Evolutionary conservation across 2,329 filamentous ascomycete genomes (phyloP).

Genomic region (Podosphaera fusca): DNA sequence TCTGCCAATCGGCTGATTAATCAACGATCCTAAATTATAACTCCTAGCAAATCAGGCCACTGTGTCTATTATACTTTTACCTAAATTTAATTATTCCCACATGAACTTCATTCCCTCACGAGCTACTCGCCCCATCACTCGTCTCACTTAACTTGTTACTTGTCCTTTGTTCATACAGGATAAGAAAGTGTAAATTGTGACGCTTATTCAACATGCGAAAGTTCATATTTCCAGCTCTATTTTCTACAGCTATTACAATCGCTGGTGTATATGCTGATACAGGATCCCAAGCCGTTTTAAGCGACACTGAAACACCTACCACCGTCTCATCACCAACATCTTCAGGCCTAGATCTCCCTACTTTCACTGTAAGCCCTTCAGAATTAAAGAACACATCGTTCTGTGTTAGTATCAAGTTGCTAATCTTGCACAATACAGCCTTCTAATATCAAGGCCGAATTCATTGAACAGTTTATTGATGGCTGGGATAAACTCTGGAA

Average conservation of each 20-base stretch:
- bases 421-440: constrained; percentile 33
- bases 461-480: constrained; percentile 95
- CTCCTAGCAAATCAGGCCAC: not conserved
- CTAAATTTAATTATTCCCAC: not conserved
- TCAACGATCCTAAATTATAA: not conserved
- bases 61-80: not conserved
- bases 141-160: not conserved
- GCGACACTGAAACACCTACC: constrained; percentile 22
- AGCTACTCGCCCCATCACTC: not conserved
- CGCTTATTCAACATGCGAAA: constrained; percentile 43
- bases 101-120: not conserved
- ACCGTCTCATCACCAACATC: constrained; percentile 28
- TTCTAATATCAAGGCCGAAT: constrained; percentile 68
- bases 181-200: not conserved
- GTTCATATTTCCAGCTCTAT: constrained; percentile 49
- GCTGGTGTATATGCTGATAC: constrained; percentile 46
- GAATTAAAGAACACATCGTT: not conserved
- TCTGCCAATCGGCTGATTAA: not conserved
- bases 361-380: constrained; percentile 54
- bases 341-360: constrained; percentile 43
- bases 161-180: not conserved
- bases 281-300: constrained; percentile 33
- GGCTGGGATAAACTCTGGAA: constrained; percentile 91
- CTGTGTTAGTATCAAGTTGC: not conserved
- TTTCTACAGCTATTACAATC: constrained; percentile 42